Base-by-base conservation (phyloP, 2,329 filamentous ascomycete species). In the Penicillium psychrosexuale region DNA sequence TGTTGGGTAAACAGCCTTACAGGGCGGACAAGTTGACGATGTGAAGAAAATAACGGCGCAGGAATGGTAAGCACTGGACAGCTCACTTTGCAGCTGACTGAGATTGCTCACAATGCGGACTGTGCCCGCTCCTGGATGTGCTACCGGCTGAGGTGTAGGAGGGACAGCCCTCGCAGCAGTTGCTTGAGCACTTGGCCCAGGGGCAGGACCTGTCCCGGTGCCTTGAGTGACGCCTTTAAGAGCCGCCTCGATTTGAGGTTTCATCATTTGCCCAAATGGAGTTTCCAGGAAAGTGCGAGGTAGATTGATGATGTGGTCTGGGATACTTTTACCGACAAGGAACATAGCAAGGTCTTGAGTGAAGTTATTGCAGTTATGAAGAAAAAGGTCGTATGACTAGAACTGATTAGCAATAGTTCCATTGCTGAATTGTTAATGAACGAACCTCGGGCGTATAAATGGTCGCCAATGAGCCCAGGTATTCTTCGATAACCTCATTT, bases 311-410 rank as follows among this genome's bases (percentile, higher is more conserved):
- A 99, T 97, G 65, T 96, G 86, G 1, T 86, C 82, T 0, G 94
- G 94, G 56, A 97, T 97, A 3, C 90, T 89, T 63, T 86, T 89
- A 22, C 94, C 93, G 1, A 97, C 78, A 0, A 97, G 79, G 60
- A 97, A 97, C 72, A 90, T 94, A 59, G 90, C 80, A 62, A 97
- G 87, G 58, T 96, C 91, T 68, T 97, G 93, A 3, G 89, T 90
- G 73, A 97, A 99, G 73, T 97, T 97, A 77, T 97, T 99, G 78
- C 93, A 97, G 70, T 99, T 99, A 74, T 97, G 91, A 28, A 83
- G 65, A 77, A 90, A 96, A 5, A 97, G 77, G 68, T 97, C 91
- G 68, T 97, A 97, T 0, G 90, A 89, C 84, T 91, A 61, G 17
- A 8, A n/a, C 27, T 8, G 48, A 45, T 63, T 55, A 60, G 53